Evolutionary conservation across 441 rosid genomes (phyloP).

Genomic region (Capsella rubella): DNA sequence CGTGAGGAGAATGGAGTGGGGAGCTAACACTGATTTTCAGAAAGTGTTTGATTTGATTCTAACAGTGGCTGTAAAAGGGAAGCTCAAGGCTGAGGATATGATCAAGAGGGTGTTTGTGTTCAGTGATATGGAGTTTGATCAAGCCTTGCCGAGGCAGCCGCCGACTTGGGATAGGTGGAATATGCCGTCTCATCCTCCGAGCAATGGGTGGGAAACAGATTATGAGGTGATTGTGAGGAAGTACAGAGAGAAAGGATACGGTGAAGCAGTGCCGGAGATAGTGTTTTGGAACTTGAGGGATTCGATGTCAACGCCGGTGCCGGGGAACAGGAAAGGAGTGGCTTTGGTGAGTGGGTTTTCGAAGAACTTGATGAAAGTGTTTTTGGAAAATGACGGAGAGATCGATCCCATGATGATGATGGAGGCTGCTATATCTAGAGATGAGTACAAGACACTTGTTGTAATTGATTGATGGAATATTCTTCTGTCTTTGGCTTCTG

Average conservation of each 20-base stretch:
- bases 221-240: conserved; percentile 52
- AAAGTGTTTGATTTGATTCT: conserved; percentile 57
- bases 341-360: conserved; percentile 70
- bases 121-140: conserved; percentile 69
- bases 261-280: conserved; percentile 52
- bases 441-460: conserved; percentile 52
- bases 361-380: conserved; percentile 62
- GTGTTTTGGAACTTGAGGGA: conserved; percentile 76
- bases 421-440: conserved; percentile 54
- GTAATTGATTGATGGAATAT: background rate
- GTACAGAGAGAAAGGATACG: conserved; percentile 52
- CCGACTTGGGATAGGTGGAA: conserved; percentile 39
- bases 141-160: background rate
- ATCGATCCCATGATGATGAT: conserved; percentile 48
- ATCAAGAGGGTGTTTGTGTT: conserved; percentile 60
- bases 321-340: conserved; percentile 50
- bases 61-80: conserved; percentile 48
- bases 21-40: conserved; percentile 50
- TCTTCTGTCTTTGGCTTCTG: background rate
- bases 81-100: conserved; percentile 51
- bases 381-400: conserved; percentile 51
- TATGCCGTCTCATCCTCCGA: background rate
- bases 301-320: conserved; percentile 63
- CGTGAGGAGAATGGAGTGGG: conserved; percentile 46
- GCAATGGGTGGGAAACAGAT: conserved; percentile 54